phyloP scores from a whole-genome alignment of 495 filamentous ascomycete species.

The Usnea hakonensis region DNA sequence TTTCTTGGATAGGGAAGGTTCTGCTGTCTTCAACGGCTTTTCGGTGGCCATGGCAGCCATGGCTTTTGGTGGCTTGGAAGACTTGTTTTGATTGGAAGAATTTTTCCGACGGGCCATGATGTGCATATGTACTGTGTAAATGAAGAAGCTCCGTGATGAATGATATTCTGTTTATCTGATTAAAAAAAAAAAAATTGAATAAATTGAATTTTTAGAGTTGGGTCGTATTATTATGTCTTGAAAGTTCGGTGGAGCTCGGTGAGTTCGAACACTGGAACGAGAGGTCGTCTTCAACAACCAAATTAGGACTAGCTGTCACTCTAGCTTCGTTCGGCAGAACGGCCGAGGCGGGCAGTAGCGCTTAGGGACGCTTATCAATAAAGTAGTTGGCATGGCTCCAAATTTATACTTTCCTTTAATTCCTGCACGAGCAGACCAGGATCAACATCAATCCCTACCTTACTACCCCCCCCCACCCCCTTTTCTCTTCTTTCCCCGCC shows the following conservation, averaged over 20 bases:
- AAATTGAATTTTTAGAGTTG: no score
- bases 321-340: background rate
- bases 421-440: background rate
- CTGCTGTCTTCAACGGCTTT: background rate
- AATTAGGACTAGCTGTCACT: background rate
- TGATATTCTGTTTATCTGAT: background rate
- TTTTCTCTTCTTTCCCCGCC: background rate
- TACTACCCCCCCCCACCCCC: no score
- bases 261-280: background rate
- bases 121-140: no score
- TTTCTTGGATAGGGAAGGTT: conserved; percentile 19
- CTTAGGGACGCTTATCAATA: no score
- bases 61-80: background rate
- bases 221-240: no score
- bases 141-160: background rate
- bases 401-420: no score
- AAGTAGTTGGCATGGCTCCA: no score
- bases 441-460: no score
- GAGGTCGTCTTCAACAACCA: background rate
- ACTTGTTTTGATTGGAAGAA: background rate
- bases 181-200: no score
- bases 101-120: background rate
- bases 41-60: background rate
- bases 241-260: background rate
- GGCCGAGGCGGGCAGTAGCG: no score